These are phyloP conservation scores for Chytriomyces sp. DNA, from an alignment of 192 early-diverging fungal species.

Conservation along the genomic window DNA sequence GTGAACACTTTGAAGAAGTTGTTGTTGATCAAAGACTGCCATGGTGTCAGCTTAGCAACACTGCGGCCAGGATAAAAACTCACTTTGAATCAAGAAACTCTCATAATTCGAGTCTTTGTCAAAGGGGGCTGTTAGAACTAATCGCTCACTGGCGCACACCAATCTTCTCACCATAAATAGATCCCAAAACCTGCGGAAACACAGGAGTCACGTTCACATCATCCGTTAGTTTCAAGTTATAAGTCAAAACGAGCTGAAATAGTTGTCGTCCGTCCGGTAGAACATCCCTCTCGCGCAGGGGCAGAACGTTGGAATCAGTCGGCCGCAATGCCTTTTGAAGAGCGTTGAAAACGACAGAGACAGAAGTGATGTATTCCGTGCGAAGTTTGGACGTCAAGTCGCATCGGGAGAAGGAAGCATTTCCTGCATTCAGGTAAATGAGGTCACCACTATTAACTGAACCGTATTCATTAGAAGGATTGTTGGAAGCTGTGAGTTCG, in stretches of 20 bases:
- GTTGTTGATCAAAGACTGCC: constrained; percentile 77
- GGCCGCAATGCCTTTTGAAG: constrained; percentile 74
- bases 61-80: neutral
- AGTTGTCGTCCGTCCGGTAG: constrained; percentile 67
- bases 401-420: constrained; percentile 67
- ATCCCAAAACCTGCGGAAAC: constrained; percentile 62
- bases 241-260: constrained; percentile 76
- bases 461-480: constrained; percentile 26
- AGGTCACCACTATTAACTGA: constrained; percentile 34
- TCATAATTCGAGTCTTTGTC: neutral
- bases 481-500: constrained; percentile 45
- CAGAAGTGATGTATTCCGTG: constrained; percentile 65
- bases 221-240: constrained; percentile 63
- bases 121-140: neutral
- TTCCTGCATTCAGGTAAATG: constrained; percentile 40
- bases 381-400: constrained; percentile 72
- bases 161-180: constrained; percentile 71
- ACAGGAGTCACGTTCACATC: constrained; percentile 56
- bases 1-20: constrained; percentile 56
- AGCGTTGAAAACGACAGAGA: constrained; percentile 45
- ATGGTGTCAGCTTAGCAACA: constrained; percentile 33
- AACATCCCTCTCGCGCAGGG: constrained; percentile 74
- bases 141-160: too few species aligned
- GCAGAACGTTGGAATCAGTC: constrained; percentile 51
- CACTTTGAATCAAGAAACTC: neutral